Evolutionary conservation across 441 rosid genomes (phyloP).

Genomic region (Isatis lusitanica): DNA sequence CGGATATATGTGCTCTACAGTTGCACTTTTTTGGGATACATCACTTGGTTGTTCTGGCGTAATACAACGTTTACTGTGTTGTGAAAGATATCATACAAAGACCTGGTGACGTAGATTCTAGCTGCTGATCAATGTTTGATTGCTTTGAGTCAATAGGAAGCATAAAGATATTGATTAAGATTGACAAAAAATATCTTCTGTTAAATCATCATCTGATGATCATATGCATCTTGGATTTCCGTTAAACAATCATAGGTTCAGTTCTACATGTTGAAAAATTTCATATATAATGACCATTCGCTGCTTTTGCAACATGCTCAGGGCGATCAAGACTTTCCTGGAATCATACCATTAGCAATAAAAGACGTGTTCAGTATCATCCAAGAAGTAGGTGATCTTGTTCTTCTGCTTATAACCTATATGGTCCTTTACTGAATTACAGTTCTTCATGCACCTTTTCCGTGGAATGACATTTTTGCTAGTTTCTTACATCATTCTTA

Average conservation of each 20-base stretch:
- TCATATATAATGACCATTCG: background rate
- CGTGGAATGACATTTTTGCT: background rate
- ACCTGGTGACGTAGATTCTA: background rate
- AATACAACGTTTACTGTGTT: background rate
- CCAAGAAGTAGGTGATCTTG: slow-evolving; percentile 78
- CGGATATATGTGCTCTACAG: background rate
- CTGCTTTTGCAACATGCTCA: slow-evolving; percentile 39
- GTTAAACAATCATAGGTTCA: background rate
- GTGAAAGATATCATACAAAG: background rate
- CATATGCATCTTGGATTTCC: slow-evolving; percentile 4
- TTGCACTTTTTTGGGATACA: background rate
- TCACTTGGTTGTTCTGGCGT: slow-evolving; percentile 12
- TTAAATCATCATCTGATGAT: background rate
- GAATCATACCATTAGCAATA: slow-evolving; percentile 96
- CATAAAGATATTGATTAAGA: background rate
- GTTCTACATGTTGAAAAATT: background rate
- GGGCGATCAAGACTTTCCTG: slow-evolving; percentile 97
- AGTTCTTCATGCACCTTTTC: slow-evolving; percentile 15
- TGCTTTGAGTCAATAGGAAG: background rate
- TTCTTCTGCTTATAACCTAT: background rate
- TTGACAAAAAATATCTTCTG: background rate
- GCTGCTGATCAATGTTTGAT: slow-evolving; percentile 18
- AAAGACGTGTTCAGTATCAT: slow-evolving; percentile 98
- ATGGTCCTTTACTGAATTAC: slow-evolving; percentile 7
- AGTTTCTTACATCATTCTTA: slow-evolving; percentile 18